Conservation (phyloP, 2,329 filamentous ascomycete genomes). For the Cryphonectria nitschkei region DNA sequence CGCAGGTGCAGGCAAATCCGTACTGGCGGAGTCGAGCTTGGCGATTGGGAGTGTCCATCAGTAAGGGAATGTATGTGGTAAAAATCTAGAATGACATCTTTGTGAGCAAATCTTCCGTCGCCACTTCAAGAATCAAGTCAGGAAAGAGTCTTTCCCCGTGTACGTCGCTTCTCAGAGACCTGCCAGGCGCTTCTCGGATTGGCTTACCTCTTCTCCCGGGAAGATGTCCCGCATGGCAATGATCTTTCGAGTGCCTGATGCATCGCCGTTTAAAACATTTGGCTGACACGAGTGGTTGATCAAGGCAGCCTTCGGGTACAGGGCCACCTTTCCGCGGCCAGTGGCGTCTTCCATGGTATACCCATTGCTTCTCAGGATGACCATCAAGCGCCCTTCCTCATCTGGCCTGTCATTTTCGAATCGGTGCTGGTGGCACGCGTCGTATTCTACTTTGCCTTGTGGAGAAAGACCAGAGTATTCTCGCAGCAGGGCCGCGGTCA, state of each 20-base stretch:
- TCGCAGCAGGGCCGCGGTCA: constrained; percentile 37
- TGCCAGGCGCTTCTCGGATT: too few species aligned
- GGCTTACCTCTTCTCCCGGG: constrained; percentile 40
- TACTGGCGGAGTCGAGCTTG: constrained; percentile 18
- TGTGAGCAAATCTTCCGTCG: not conserved
- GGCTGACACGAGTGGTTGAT: constrained; percentile 45
- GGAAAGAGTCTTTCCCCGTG: not conserved
- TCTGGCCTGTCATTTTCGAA: constrained; percentile 31
- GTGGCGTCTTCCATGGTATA: constrained; percentile 36
- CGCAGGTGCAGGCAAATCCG: constrained; percentile 18
- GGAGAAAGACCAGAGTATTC: constrained; percentile 26
- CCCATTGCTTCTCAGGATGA: constrained; percentile 44
- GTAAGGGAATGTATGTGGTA: constrained; percentile 21
- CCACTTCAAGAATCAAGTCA: not conserved
- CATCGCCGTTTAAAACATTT: constrained; percentile 39
- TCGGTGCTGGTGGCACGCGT: constrained; percentile 34
- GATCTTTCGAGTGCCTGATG: constrained; percentile 29
- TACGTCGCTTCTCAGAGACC: not conserved
- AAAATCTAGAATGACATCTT: constrained; percentile 8
- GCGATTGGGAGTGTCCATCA: constrained; percentile 17
- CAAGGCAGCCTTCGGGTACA: constrained; percentile 40
- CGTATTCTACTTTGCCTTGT: constrained; percentile 37
- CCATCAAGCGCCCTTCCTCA: constrained; percentile 27
- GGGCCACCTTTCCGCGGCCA: constrained; percentile 34
- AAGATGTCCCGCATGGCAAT: constrained; percentile 40